Conservation (phyloP, 208 protist species). For the Phytomonas sp. region DNA sequence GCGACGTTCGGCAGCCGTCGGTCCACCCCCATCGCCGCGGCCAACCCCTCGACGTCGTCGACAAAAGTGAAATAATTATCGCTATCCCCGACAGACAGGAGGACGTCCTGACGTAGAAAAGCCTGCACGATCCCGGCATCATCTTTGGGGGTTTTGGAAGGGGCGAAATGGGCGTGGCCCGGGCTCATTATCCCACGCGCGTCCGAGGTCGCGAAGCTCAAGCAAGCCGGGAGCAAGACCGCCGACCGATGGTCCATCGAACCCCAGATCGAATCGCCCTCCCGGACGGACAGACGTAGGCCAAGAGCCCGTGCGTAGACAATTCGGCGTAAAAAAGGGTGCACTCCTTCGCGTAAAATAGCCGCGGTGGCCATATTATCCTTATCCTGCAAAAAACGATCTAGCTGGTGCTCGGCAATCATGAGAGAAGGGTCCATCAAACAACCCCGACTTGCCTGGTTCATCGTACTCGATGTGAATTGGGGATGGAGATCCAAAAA, state of each 20-base stretch:
- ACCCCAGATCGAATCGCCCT: slow-evolving; percentile 45
- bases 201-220: slow-evolving; percentile 49
- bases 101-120: slow-evolving; percentile 38
- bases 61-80: slow-evolving; percentile 82
- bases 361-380: slow-evolving; percentile 28
- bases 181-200: slow-evolving; percentile 51
- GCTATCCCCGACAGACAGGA: slow-evolving; percentile 52
- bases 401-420: slow-evolving; percentile 40
- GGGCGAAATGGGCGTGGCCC: slow-evolving; percentile 50
- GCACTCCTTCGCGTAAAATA: slow-evolving; percentile 42
- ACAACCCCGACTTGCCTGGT: slow-evolving; percentile 10
- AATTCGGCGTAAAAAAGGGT: slow-evolving; percentile 66
- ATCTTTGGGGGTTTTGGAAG: slow-evolving; percentile 11
- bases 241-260: slow-evolving; percentile 21
- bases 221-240: slow-evolving; percentile 23
- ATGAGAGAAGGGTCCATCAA: slow-evolving; percentile 33
- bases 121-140: slow-evolving; percentile 57
- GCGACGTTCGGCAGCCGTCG: slow-evolving; percentile 45
- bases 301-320: slow-evolving; percentile 76
- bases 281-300: slow-evolving; percentile 45
- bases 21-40: slow-evolving; percentile 55
- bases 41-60: slow-evolving; percentile 58
- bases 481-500: slow-evolving; percentile 53
- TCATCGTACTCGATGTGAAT: slow-evolving; percentile 7
- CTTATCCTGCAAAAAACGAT: slow-evolving; percentile 38